Conservation (phyloP, 257 asterid genomes). For the Solanum tarijense region DNA sequence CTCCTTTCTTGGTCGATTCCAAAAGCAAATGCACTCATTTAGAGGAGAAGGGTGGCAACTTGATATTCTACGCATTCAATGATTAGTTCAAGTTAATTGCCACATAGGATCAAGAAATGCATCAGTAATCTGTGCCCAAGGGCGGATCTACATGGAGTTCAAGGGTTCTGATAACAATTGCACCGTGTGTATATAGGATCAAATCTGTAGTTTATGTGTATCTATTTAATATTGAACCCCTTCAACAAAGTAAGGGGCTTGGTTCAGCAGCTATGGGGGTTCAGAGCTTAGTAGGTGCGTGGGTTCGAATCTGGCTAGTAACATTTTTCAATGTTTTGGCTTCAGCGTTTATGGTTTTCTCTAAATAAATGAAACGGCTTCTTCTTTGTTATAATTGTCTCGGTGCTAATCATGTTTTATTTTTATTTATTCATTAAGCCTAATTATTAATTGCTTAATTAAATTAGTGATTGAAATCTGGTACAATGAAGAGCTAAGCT, state of each 20-base stretch:
- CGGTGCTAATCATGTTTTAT: not conserved
- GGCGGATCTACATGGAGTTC: not conserved
- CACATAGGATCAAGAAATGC: not conserved
- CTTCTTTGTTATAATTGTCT: not conserved
- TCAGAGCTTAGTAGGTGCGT: not conserved
- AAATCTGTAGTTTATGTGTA: too few species aligned
- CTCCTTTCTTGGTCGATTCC: not conserved
- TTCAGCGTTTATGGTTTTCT: not conserved
- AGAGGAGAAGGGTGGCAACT: not conserved
- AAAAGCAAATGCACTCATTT: not conserved
- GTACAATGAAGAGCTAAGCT: not conserved
- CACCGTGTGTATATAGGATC: not conserved
- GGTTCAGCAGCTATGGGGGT: not conserved
- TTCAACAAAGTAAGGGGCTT: not conserved
- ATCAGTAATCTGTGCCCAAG: not conserved
- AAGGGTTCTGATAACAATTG: not conserved
- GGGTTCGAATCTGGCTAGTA: not conserved
- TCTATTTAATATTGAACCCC: not conserved
- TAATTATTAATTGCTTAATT: not conserved
- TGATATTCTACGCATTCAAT: not conserved
- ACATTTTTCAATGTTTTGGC: not conserved
- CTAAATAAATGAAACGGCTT: not conserved
- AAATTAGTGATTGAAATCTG: not conserved
- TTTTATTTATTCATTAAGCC: not conserved
- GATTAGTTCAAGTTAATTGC: not conserved